Base-by-base conservation (phyloP, 768 basidiomycete species). In the Tricholoma matsutake region DNA sequence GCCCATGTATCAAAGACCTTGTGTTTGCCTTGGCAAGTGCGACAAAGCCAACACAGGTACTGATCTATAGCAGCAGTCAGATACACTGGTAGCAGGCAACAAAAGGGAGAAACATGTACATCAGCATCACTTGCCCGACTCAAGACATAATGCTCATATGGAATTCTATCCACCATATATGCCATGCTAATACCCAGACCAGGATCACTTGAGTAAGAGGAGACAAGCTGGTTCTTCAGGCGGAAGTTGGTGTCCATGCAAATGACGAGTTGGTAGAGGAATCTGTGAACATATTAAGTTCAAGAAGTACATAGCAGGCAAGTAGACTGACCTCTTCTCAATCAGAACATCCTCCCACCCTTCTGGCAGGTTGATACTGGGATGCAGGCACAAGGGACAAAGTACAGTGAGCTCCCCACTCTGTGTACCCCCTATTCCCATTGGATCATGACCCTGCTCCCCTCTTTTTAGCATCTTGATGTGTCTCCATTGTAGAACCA, bases 331-430 rank as follows among this genome's bases (percentile, higher is more conserved):
- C 59, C n/a, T 16, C 31, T 54, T 61, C 11, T 57, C 34, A 13
- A 16, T n/a, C 35, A 63, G 61, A 14, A 25, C 67, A 6, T 63
- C 47, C 22, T 64, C 22, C 68, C 68, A 73, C 8, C 60, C 45
- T 0, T 53, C 58, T 0, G 69, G 67, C 2, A 73, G 58, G 59
- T 75, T 74, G 0, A 65, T 64, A 0, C 67, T 69, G 0, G 70
- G 72, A 1, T 69, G 65, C 0, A 69, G 73, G 59, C 73, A 76
- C 0, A 70, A 66, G 2, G 69, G 69, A 51, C 74, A 76, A 6
- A 56, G 10, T 0, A 75, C 41, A 0, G 68, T 64, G 1, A 67
- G 65, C 35, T 68, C 68, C 1, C 74, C 74, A 6, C 58, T 31
- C 6, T 10, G 4, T 3, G 74, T 74, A 0, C 61, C 61, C 1